Conservation (phyloP, 441 rosid species). For the Euphorbia celastroides region DNA sequence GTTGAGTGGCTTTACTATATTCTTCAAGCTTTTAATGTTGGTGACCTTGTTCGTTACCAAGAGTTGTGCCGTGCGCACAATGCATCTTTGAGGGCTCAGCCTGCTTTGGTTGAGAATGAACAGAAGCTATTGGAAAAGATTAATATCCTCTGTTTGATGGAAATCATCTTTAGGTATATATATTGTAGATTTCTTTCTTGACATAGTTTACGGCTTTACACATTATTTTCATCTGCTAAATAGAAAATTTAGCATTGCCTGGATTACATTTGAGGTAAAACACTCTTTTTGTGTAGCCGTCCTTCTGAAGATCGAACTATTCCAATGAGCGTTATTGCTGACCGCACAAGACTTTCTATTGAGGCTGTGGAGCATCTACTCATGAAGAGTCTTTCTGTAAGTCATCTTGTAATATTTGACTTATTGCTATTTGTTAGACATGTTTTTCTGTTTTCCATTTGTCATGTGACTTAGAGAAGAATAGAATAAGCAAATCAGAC, state of each 20-base stretch:
- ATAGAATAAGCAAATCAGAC: neutral
- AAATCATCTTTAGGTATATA: conserved; percentile 86
- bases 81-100: conserved; percentile 78
- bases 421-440: neutral
- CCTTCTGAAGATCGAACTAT: conserved; percentile 91
- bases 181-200: neutral
- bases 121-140: conserved; percentile 85
- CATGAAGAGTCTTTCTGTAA: conserved; percentile 92
- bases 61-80: conserved; percentile 80
- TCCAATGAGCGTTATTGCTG: conserved; percentile 73
- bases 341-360: conserved; percentile 67
- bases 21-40: conserved; percentile 86
- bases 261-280: conserved; percentile 6
- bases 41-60: conserved; percentile 79
- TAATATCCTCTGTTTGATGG: conserved; percentile 94
- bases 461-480: neutral
- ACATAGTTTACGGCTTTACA: neutral
- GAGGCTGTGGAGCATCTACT: conserved; percentile 96
- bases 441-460: neutral
- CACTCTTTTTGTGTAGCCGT: conserved; percentile 54
- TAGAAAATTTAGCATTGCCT: neutral
- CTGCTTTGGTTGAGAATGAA: conserved; percentile 87
- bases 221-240: neutral
- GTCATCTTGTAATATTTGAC: conserved; percentile 20
- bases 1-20: conserved; percentile 95